Percentiles rank a stretch among this genome's conserved stretches.
phyloP scores from a whole-genome alignment of 1,139 yeast species.

The Blastobotrys niveus region DNA sequence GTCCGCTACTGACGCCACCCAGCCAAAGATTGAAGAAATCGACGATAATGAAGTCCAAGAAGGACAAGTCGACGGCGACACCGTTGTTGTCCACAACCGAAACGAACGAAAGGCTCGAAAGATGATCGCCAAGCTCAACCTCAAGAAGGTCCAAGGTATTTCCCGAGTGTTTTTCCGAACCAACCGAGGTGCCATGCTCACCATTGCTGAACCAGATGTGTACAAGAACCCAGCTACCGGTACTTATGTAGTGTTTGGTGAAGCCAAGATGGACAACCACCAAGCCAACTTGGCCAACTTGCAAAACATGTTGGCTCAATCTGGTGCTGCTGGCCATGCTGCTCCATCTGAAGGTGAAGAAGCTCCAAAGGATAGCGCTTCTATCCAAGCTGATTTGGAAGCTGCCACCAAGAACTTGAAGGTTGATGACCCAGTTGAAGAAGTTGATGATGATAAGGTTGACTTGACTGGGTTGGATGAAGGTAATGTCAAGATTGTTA shows the following conservation, averaged over 20 bases:
- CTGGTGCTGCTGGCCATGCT: slow-evolving; percentile 24
- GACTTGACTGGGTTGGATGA: slow-evolving; percentile 66
- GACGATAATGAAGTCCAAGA: slow-evolving; percentile 24
- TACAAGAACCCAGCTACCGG: slow-evolving; percentile 87
- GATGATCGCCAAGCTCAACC: slow-evolving; percentile 78
- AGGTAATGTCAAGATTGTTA: slow-evolving; percentile 79
- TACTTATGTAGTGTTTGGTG: slow-evolving; percentile 95
- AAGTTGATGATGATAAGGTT: slow-evolving; percentile 32
- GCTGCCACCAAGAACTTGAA: slow-evolving; percentile 52
- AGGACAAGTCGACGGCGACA: slow-evolving; percentile 23
- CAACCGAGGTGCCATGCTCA: slow-evolving; percentile 80
- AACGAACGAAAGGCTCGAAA: slow-evolving; percentile 97
- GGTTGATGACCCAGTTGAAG: slow-evolving; percentile 27
- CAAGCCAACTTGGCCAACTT: slow-evolving; percentile 34
- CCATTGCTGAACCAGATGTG: slow-evolving; percentile 92
- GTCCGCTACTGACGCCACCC: slow-evolving; percentile 6
- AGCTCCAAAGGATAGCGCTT: slow-evolving; percentile 56
- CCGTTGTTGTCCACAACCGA: slow-evolving; percentile 37
- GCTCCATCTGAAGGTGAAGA: slow-evolving; percentile 41
- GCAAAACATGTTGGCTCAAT: slow-evolving; percentile 16
- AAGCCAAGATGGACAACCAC: slow-evolving; percentile 86
- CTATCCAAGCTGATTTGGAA: slow-evolving; percentile 87
- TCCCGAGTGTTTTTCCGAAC: slow-evolving; percentile 95
- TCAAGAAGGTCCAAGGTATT: slow-evolving; percentile 88
- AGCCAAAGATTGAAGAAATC: slow-evolving; percentile 31